These are phyloP conservation scores for Fusarium cicatricum DNA, from an alignment of 2,329 filamentous ascomycete genomes.

Conservation along the genomic window DNA sequence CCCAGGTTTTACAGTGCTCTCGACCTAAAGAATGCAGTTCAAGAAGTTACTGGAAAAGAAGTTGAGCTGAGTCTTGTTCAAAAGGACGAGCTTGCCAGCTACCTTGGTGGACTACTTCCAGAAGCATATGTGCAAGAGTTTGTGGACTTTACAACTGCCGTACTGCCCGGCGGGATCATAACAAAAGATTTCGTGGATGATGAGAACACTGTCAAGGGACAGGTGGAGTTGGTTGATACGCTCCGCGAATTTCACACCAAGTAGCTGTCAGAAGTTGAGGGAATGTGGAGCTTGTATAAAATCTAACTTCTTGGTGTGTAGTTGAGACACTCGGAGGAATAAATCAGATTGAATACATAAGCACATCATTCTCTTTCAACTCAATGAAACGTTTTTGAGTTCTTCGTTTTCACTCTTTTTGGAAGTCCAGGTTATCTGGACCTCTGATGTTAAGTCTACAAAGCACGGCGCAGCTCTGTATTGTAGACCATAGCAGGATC, in stretches of 20 bases:
- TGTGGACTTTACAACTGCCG: constrained; percentile 41
- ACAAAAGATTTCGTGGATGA: constrained; percentile 35
- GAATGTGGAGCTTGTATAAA: no score
- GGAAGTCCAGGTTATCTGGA: no score
- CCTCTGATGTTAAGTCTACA: no score
- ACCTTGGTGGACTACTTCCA: constrained; percentile 37
- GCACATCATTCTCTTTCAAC: no score
- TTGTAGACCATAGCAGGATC: no score
- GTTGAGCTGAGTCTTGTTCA: constrained; percentile 35
- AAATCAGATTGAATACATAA: no score
- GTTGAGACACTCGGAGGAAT: no score
- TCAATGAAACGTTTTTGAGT: no score
- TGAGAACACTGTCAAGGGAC: constrained; percentile 36
- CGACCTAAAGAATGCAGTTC: constrained; percentile 42
- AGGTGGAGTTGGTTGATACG: constrained; percentile 39
- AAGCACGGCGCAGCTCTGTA: no score
- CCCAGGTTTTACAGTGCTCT: constrained; percentile 41
- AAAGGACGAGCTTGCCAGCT: constrained; percentile 36
- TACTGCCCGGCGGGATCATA: constrained; percentile 39
- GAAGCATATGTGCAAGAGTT: constrained; percentile 36
- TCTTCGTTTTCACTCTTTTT: no score
- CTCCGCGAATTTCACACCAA: constrained; percentile 25
- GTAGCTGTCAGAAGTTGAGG: not conserved
- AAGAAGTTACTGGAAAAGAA: constrained; percentile 40
- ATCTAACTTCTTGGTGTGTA: no score